phyloP scores from a whole-genome alignment of 352 stramenopile species.

The Phytophthora rubi region DNA sequence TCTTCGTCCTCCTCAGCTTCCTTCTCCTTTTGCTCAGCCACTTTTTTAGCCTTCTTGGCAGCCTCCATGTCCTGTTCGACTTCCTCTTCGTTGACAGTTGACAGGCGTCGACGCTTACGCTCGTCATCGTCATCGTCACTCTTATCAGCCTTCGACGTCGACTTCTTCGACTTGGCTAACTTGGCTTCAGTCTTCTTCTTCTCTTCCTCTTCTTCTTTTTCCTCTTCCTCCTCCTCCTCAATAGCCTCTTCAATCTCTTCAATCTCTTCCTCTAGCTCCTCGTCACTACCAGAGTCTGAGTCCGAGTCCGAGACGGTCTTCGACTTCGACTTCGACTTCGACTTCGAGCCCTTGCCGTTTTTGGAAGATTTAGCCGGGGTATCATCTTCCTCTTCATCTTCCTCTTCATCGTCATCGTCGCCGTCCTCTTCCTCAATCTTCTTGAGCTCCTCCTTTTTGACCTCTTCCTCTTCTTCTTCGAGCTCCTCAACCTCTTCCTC shows the following conservation, averaged over 20 bases:
- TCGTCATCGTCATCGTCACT: conserved; percentile 2
- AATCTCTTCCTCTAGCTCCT: background rate
- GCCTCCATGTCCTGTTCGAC: conserved; percentile 38
- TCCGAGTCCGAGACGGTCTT: background rate
- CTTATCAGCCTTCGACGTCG: background rate
- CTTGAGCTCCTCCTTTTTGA: conserved; percentile 36
- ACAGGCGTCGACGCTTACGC: conserved; percentile 24
- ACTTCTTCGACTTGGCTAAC: conserved; percentile 13
- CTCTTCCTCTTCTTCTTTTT: conserved; percentile 20
- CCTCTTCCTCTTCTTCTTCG: conserved; percentile 21
- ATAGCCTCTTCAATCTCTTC: conserved; percentile 1
- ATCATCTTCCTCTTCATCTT: conserved; percentile 15
- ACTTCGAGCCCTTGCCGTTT: background rate
- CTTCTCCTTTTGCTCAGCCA: conserved; percentile 29
- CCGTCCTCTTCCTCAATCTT: conserved; percentile 22
- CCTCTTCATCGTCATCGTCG: conserved; percentile 7
- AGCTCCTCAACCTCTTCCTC: conserved; percentile 27
- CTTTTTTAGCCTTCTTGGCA: conserved; percentile 26
- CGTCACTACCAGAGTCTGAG: background rate
- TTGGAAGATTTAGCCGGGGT: background rate
- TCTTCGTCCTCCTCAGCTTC: conserved; percentile 38
- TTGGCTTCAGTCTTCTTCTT: conserved; percentile 7
- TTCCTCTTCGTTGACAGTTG: conserved; percentile 27
- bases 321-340: background rate
- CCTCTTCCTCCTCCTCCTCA: conserved; percentile 7